Conservation (phyloP, 495 filamentous ascomycete species). For the Neurospora pannonica region DNA sequence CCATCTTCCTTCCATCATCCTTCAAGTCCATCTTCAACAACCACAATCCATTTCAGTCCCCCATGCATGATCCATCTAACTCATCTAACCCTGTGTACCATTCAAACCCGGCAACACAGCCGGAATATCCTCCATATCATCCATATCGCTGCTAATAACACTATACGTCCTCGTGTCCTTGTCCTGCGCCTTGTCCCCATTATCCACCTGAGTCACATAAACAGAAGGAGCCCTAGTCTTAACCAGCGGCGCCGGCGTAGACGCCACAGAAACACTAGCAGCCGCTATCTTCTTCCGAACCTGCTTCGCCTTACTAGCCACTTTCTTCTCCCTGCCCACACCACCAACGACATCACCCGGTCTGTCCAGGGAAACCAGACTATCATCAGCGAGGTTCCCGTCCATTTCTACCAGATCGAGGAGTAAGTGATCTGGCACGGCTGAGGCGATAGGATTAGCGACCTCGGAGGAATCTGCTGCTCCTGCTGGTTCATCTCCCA, state of each 20-base stretch:
- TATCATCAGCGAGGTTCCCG: neutral
- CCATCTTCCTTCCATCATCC: neutral
- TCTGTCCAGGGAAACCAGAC: neutral
- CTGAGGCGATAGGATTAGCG: neutral
- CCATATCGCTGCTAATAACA: slow-evolving; percentile 17
- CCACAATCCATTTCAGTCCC: too few relatives aligned
- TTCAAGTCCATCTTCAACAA: neutral
- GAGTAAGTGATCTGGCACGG: neutral
- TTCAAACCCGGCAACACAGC: slow-evolving; percentile 8
- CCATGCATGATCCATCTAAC: neutral
- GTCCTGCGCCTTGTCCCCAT: neutral
- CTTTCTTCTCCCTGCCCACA: neutral
- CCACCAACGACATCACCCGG: neutral
- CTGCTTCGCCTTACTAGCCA: neutral
- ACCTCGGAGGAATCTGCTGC: neutral
- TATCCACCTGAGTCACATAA: neutral
- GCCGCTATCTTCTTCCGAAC: neutral
- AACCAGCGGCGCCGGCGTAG: neutral
- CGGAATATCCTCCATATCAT: slow-evolving; percentile 28
- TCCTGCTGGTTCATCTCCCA: neutral
- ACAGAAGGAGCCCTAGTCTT: neutral
- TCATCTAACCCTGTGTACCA: neutral
- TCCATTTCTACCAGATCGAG: neutral
- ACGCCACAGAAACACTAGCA: neutral
- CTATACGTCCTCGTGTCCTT: neutral